Percentiles rank a stretch among this genome's conserved stretches.
These are phyloP conservation scores for Podaxis mareebaensis DNA, from an alignment of 768 basidiomycete genomes.

Conservation along the genomic window DNA sequence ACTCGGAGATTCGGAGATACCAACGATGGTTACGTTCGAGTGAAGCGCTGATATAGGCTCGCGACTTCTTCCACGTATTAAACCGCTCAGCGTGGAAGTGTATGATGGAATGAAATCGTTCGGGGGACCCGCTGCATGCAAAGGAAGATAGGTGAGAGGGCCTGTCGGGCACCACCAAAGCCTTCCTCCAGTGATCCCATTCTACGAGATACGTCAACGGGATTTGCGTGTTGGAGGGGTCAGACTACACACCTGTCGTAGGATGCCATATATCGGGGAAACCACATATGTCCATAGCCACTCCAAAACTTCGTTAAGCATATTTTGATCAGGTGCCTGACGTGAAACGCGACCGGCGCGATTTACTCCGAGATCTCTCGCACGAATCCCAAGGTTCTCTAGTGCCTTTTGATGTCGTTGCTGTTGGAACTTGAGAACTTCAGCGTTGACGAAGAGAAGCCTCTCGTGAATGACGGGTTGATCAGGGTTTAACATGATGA, in stretches of 20 bases:
- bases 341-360: background rate
- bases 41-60: too few relatives aligned
- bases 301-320: background rate
- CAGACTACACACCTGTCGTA: background rate
- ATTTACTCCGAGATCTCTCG: background rate
- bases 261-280: background rate
- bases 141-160: background rate
- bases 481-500: background rate
- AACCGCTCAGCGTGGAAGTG: too few relatives aligned
- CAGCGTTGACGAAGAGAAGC: background rate
- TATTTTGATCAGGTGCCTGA: background rate
- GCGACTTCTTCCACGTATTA: too few relatives aligned
- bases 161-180: background rate
- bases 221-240: background rate
- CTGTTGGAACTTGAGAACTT: background rate
- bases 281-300: background rate
- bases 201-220: background rate
- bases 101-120: too few relatives aligned
- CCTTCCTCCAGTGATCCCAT: background rate
- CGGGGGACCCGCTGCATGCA: too few relatives aligned
- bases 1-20: background rate
- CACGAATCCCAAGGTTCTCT: background rate
- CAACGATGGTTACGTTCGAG: too few relatives aligned
- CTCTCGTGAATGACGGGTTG: background rate
- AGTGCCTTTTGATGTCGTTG: background rate